phyloP scores from a whole-genome alignment of 371 early-diverging fungal genomes.

The Quaeritorhiza haematococci region DNA sequence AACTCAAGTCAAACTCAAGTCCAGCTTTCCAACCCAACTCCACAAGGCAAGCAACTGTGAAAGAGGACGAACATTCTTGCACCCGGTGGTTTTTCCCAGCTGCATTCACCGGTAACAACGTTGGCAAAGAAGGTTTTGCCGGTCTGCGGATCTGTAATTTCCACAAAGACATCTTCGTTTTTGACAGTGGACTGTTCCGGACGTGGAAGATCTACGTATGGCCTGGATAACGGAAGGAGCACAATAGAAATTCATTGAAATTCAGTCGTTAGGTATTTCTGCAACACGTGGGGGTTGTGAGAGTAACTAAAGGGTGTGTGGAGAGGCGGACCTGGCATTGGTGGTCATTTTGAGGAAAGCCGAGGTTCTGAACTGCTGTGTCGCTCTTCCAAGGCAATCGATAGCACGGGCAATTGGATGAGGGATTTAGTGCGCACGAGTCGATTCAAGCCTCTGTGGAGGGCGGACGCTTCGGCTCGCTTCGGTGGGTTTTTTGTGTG shows the following conservation, averaged over 20 bases:
- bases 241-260: background rate
- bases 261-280: background rate
- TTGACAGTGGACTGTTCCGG: background rate
- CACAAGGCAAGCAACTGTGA: constrained; percentile 1
- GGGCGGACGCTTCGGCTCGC: no score
- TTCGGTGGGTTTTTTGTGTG: no score
- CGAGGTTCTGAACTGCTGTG: no score
- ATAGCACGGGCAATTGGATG: no score
- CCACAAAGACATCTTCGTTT: constrained; percentile 54
- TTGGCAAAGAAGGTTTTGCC: constrained; percentile 75
- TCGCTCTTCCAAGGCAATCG: no score
- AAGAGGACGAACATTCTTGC: constrained; percentile 42
- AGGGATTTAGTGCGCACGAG: no score
- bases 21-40: constrained; percentile 9
- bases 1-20: background rate
- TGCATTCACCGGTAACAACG: constrained; percentile 57
- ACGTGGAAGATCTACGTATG: background rate
- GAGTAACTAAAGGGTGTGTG: no score
- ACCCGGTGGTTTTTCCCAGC: constrained; percentile 45
- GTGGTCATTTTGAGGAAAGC: no score
- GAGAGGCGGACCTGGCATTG: no score
- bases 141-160: constrained; percentile 79
- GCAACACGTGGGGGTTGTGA: background rate
- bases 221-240: background rate
- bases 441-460: no score